phyloP scores from a whole-genome alignment of 129 eudicot genomes.

The Flaveria ramosissima region DNA sequence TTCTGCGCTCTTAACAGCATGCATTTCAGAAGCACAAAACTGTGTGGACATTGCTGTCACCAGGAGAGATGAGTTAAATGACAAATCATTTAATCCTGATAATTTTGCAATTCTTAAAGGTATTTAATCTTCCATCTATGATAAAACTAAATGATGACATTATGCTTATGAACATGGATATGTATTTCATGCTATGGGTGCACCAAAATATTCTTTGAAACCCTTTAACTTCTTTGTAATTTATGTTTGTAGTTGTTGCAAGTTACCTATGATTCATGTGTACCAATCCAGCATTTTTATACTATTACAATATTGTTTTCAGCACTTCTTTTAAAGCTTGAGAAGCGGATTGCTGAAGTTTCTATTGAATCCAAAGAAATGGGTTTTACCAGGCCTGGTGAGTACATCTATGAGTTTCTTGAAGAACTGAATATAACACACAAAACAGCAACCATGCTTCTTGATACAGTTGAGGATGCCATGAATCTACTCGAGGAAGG shows the following conservation, averaged over 20 bases:
- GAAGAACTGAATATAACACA: conserved; percentile 66
- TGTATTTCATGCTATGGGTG: conserved; percentile 18
- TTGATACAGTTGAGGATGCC: conserved; percentile 74
- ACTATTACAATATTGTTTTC: conserved; percentile 20
- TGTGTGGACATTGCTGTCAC: conserved; percentile 74
- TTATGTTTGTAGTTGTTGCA: neutral
- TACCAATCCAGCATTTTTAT: neutral
- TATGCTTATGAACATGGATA: conserved; percentile 18
- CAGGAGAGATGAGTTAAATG: conserved; percentile 75
- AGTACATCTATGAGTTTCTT: conserved; percentile 85
- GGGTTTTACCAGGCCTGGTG: conserved; percentile 92
- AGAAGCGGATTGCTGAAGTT: conserved; percentile 82
- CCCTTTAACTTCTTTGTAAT: neutral
- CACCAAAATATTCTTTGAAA: neutral
- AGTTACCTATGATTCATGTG: conserved; percentile 2
- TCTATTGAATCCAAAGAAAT: conserved; percentile 78
- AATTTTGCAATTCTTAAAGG: conserved; percentile 95
- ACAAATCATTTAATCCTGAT: conserved; percentile 80
- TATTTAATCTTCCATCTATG: conserved; percentile 24
- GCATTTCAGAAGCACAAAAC: conserved; percentile 88
- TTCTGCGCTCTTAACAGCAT: conserved; percentile 70
- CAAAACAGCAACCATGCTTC: conserved; percentile 68
- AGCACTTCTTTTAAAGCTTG: conserved; percentile 93
- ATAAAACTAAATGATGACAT: conserved; percentile 17
- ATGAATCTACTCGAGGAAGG: conserved; percentile 88